Evolutionary conservation across 2,329 filamentous ascomycete species (phyloP), one percentile per base, ranked within the genome.

Genomic region (Colletotrichum echinochloae): DNA sequence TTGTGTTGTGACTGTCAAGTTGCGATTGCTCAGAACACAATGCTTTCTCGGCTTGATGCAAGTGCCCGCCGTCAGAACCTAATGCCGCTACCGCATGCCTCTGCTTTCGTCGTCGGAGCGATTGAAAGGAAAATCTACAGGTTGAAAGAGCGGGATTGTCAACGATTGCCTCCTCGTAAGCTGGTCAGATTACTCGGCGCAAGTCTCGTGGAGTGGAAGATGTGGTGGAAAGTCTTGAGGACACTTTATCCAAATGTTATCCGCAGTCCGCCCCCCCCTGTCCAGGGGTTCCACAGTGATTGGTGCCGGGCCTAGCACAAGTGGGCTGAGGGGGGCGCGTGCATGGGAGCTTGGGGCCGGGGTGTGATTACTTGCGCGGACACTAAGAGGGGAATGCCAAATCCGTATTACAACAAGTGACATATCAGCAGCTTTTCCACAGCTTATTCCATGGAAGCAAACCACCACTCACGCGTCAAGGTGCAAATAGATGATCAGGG

Each of bases 241-340:
- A 73, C 72, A 73, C 65, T 72, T 64, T 73, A 73, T 70, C 72
- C 70, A 71, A 65, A 73, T 70, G 70, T 65, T 70, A 55, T 71
- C 60, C 66, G 54, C 60, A 71, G 35, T 66, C 61, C 60, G 41
- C 35, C 46, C 46, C 67, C 67, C 71, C 71, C 63, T 72, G 71
- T 60, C 51, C 59, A 67, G 64, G 65, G 60, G 26, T 52, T 60
- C 57, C n/a, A n/a, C 39, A 60, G 48, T 72, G 71, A 72, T 72
- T 72, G 71, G 71, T 66, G 67, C 67, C 46, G 51, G 28, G 6
- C 48, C 39, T 59, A 71, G 68, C 56, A 52, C 55, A 46, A 39
- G 59, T 70, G 48, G 49, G 39, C 48, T 49, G 12, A 49, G 59
- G 48, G 63, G 64, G 64, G 60, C 54, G n/a, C 56, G 49, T 55